phyloP scores from a whole-genome alignment of 208 protist genomes.

The Angomonas deanei region DNA sequence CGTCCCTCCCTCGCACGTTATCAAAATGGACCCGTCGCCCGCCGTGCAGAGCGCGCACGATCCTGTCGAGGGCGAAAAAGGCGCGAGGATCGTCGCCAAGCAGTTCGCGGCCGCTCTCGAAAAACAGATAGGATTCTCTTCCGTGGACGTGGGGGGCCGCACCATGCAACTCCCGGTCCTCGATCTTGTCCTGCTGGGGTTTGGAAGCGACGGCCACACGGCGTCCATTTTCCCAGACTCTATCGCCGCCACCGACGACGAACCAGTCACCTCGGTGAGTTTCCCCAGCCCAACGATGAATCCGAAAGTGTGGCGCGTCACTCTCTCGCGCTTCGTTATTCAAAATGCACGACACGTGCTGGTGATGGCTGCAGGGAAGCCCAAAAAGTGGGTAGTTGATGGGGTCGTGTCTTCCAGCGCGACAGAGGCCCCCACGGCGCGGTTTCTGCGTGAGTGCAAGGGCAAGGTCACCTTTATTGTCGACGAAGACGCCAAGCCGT shows the following conservation, averaged over 20 bases:
- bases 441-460: slow-evolving; percentile 62
- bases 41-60: slow-evolving; percentile 25
- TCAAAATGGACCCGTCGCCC: slow-evolving; percentile 29
- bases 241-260: slow-evolving; percentile 28
- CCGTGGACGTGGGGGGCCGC: slow-evolving; percentile 5
- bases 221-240: slow-evolving; percentile 79
- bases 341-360: slow-evolving; percentile 59
- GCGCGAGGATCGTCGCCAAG: slow-evolving; percentile 31
- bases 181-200: slow-evolving; percentile 76
- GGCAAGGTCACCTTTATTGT: slow-evolving; percentile 59
- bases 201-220: slow-evolving; percentile 79
- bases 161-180: slow-evolving; percentile 30
- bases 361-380: slow-evolving; percentile 51
- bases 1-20: slow-evolving; percentile 33
- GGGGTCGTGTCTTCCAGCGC: slow-evolving; percentile 32
- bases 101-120: slow-evolving; percentile 28
- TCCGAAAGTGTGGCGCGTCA: slow-evolving; percentile 78
- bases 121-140: slow-evolving; percentile 17
- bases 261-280: slow-evolving; percentile 32
- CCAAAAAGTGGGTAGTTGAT: slow-evolving; percentile 69
- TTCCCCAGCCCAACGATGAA: slow-evolving; percentile 73
- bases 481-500: slow-evolving; percentile 15
- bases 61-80: slow-evolving; percentile 18
- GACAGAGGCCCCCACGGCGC: slow-evolving; percentile 30
- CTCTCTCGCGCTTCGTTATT: slow-evolving; percentile 59